phyloP scores from a whole-genome alignment of 148 eudicot species.

The Nepenthes gracilis region DNA sequence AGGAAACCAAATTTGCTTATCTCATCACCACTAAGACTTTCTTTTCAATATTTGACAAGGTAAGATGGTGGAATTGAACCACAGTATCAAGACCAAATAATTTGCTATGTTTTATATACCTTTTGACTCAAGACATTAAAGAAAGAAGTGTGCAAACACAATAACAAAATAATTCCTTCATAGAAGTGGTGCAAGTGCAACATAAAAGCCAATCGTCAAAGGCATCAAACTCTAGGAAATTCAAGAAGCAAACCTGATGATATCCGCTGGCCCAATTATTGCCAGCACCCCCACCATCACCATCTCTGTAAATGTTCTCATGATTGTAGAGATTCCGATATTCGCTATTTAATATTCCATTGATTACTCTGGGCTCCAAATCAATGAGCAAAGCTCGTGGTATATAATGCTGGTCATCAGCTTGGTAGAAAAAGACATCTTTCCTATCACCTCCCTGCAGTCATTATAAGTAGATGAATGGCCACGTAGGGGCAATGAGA shows the following conservation, averaged over 20 bases:
- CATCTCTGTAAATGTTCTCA: conserved; percentile 72
- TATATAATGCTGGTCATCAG: conserved; percentile 93
- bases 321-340: conserved; percentile 92
- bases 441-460: conserved; percentile 97
- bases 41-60: no score
- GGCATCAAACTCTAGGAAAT: neutral
- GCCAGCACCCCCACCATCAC: conserved; percentile 99
- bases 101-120: neutral
- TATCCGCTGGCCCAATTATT: conserved; percentile 98
- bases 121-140: neutral
- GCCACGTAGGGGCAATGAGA: no score
- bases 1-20: no score
- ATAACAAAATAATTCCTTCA: no score
- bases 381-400: conserved; percentile 93
- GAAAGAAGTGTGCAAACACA: no score
- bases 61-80: no score
- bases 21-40: no score
- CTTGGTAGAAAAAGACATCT: conserved; percentile 99
- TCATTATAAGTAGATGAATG: conserved; percentile 5
- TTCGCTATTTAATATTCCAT: conserved; percentile 91
- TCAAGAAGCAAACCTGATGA: conserved; percentile 52
- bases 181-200: no score
- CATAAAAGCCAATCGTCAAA: no score
- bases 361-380: conserved; percentile 96
- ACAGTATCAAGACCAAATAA: neutral